A percentile compares a stretch with the other conserved stretches of the same genome.
These are phyloP conservation scores for Hypomontagnella submonticulosa DNA, from an alignment of 495 filamentous ascomycete genomes.

Conservation along the genomic window DNA sequence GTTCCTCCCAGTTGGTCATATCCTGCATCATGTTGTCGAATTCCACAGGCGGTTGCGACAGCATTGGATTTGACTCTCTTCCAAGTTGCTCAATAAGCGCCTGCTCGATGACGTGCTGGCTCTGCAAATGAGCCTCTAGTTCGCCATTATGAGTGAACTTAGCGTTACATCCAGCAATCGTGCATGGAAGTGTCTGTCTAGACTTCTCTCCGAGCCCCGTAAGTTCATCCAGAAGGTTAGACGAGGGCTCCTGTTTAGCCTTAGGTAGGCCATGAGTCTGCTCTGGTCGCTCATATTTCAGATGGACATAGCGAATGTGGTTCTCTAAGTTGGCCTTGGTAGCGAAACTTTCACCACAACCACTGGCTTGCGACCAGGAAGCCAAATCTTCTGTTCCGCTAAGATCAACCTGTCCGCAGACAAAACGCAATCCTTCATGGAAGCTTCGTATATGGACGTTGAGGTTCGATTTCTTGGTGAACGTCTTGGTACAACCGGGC, in stretches of 20 bases:
- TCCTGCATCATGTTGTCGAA: slow-evolving; percentile 11
- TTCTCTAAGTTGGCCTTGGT: slow-evolving; percentile 81
- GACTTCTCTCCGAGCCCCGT: slow-evolving; percentile 69
- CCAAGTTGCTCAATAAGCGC: slow-evolving; percentile 39
- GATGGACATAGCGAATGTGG: slow-evolving; percentile 80
- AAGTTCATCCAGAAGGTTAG: slow-evolving; percentile 56
- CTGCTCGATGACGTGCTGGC: slow-evolving; percentile 41
- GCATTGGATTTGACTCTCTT: background rate
- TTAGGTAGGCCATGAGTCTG: slow-evolving; percentile 48
- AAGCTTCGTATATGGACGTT: slow-evolving; percentile 79
- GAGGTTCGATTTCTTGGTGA: slow-evolving; percentile 82
- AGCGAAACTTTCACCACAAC: slow-evolving; percentile 74
- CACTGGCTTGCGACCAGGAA: slow-evolving; percentile 71
- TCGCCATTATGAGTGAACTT: slow-evolving; percentile 76
- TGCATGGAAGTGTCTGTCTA: slow-evolving; percentile 68
- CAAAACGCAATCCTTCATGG: slow-evolving; percentile 75
- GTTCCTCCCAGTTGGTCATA: slow-evolving; percentile 13
- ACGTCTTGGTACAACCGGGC: slow-evolving; percentile 73
- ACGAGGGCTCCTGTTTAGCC: slow-evolving; percentile 46
- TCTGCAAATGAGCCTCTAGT: slow-evolving; percentile 71
- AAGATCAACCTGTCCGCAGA: slow-evolving; percentile 77
- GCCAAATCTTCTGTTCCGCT: slow-evolving; percentile 65
- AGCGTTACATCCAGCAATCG: slow-evolving; percentile 61
- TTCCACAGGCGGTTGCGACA: slow-evolving; percentile 26
- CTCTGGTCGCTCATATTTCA: slow-evolving; percentile 65